Percentiles rank a stretch among this genome's conserved stretches.
Evolutionary conservation across 2,329 filamentous ascomycete genomes (phyloP).

Genomic region (Penicillium crustosum): DNA sequence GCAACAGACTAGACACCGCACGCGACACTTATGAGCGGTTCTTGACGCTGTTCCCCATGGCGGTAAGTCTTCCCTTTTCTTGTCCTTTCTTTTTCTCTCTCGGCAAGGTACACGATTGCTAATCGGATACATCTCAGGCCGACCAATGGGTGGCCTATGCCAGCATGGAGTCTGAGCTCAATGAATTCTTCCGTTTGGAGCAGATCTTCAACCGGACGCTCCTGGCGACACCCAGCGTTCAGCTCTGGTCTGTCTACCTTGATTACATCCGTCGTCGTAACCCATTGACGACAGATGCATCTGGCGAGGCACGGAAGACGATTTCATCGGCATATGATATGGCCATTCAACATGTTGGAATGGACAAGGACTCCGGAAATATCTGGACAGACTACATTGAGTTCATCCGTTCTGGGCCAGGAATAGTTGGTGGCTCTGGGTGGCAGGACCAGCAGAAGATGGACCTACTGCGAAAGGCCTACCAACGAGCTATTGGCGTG

Average conservation of each 20-base stretch:
- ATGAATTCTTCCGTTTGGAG: slow-evolving; percentile 78
- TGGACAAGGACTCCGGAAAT: slow-evolving; percentile 83
- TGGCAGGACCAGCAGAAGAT: slow-evolving; percentile 99
- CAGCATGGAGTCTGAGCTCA: slow-evolving; percentile 83
- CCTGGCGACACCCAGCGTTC: slow-evolving; percentile 74
- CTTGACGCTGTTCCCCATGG: slow-evolving; percentile 81
- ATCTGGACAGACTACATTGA: slow-evolving; percentile 96
- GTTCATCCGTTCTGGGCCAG: slow-evolving; percentile 86
- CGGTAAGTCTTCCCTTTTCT: slow-evolving; percentile 60
- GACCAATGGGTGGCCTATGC: slow-evolving; percentile 89
- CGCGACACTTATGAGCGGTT: slow-evolving; percentile 82
- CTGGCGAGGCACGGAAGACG: slow-evolving; percentile 71
- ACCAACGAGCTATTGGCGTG: slow-evolving; percentile 83
- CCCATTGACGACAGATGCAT: slow-evolving; percentile 77
- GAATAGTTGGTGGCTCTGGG: slow-evolving; percentile 75
- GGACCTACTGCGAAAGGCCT: slow-evolving; percentile 87
- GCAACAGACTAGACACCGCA: slow-evolving; percentile 77
- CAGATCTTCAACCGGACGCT: slow-evolving; percentile 80
- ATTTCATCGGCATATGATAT: slow-evolving; percentile 89
- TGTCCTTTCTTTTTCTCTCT: background rate
- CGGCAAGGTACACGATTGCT: slow-evolving; percentile 4
- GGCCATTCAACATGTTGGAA: slow-evolving; percentile 82
- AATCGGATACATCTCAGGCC: slow-evolving; percentile 60
- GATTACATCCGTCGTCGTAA: slow-evolving; percentile 93
- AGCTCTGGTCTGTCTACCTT: slow-evolving; percentile 89